These are phyloP conservation scores for Canariomyces notabilis DNA, from an alignment of 2,329 filamentous ascomycete species.

Conservation along the genomic window DNA sequence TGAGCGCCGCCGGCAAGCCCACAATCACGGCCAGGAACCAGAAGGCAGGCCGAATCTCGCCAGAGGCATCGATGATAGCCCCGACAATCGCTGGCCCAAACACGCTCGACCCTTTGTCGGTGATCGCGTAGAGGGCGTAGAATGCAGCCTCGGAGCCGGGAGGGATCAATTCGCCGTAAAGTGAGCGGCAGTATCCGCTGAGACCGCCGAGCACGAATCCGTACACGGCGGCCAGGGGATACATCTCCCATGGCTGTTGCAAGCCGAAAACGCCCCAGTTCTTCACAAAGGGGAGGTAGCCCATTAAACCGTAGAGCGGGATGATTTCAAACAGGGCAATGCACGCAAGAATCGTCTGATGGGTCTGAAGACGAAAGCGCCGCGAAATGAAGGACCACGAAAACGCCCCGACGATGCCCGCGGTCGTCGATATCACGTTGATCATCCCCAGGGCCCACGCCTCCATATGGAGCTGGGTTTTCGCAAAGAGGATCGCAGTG, in stretches of 20 bases:
- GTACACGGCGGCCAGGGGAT: conserved; percentile 82
- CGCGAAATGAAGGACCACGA: conserved; percentile 79
- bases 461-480: conserved; percentile 86
- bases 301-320: conserved; percentile 82
- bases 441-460: conserved; percentile 85
- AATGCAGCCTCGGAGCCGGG: conserved; percentile 93
- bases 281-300: conserved; percentile 76
- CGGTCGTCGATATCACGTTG: conserved; percentile 82
- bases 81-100: conserved; percentile 95
- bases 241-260: conserved; percentile 97
- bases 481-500: conserved; percentile 92
- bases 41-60: conserved; percentile 80
- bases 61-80: conserved; percentile 78
- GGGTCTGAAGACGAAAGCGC: conserved; percentile 63
- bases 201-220: conserved; percentile 92
- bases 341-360: conserved; percentile 88
- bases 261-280: conserved; percentile 73
- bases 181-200: conserved; percentile 82
- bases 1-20: conserved; percentile 74
- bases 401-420: conserved; percentile 82
- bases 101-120: conserved; percentile 89
- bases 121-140: conserved; percentile 94
- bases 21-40: conserved; percentile 87
- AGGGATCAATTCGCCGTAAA: conserved; percentile 91
- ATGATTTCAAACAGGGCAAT: conserved; percentile 89